Percentiles rank a stretch among this genome's conserved stretches.
phyloP scores from a whole-genome alignment of 2,329 filamentous ascomycete genomes.

The Diaporthe eres region DNA sequence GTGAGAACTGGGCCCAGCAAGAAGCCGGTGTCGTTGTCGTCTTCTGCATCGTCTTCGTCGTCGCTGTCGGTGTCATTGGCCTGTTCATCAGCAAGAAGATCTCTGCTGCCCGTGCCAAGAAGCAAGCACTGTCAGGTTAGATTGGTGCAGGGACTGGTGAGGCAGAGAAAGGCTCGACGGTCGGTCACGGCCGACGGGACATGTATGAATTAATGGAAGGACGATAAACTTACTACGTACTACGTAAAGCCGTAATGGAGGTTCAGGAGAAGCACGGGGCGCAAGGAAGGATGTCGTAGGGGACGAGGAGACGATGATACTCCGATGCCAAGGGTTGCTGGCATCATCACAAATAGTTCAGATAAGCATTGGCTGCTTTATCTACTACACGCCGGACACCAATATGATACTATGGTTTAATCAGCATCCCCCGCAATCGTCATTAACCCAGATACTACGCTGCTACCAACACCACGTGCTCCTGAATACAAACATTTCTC shows the following conservation, averaged over 20 bases:
- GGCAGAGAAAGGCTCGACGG: neutral
- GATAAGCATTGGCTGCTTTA: slow-evolving; percentile 33
- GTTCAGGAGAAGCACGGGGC: neutral
- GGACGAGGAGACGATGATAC: slow-evolving; percentile 40
- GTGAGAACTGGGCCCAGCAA: slow-evolving; percentile 69
- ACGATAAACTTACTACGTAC: slow-evolving; percentile 37
- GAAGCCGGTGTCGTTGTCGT: slow-evolving; percentile 75
- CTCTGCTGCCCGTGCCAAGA: slow-evolving; percentile 46
- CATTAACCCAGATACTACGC: neutral
- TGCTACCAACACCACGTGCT: neutral
- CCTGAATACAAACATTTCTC: no score
- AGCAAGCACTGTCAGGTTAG: slow-evolving; percentile 9
- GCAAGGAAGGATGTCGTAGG: neutral
- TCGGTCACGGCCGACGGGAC: slow-evolving; percentile 3
- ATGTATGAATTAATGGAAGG: slow-evolving; percentile 38
- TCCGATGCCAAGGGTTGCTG: slow-evolving; percentile 38
- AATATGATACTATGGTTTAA: slow-evolving; percentile 31
- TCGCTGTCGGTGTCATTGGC: slow-evolving; percentile 63
- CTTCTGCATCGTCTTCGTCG: slow-evolving; percentile 71
- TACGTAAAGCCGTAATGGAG: slow-evolving; percentile 41
- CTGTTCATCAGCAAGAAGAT: slow-evolving; percentile 60
- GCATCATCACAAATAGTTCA: slow-evolving; percentile 39
- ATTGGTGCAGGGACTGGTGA: neutral
- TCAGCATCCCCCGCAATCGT: neutral
- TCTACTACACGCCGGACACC: slow-evolving; percentile 37